These are phyloP conservation scores for Phyllosticta citriasiana DNA, from an alignment of 2,329 filamentous ascomycete genomes.

Conservation along the genomic window DNA sequence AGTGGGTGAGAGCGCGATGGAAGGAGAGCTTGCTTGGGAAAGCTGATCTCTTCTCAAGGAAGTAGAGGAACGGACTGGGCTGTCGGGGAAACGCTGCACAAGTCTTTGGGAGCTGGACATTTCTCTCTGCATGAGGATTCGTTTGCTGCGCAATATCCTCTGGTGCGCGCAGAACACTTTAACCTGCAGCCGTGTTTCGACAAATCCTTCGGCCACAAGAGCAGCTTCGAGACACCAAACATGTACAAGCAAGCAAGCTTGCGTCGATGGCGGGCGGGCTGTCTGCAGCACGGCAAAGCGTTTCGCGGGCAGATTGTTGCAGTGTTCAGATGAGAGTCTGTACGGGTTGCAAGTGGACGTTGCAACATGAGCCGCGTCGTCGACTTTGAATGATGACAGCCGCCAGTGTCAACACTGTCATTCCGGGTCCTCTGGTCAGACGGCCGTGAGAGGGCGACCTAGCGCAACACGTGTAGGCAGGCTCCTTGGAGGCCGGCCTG, in stretches of 20 bases:
- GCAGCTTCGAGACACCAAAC: background rate
- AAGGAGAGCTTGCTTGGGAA: too few relatives aligned
- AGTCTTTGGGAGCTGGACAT: too few relatives aligned
- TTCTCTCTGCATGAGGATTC: background rate
- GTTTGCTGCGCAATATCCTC: background rate
- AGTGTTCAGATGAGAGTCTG: background rate
- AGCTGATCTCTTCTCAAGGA: too few relatives aligned
- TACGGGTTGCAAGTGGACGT: background rate
- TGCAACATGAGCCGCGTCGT: background rate
- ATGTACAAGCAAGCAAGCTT: background rate
- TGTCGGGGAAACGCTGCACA: too few relatives aligned
- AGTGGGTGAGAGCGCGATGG: too few relatives aligned
- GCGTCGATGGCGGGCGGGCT: background rate
- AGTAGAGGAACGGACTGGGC: too few relatives aligned
- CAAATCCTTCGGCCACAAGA: background rate
- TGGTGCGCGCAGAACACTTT: background rate
- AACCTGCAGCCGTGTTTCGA: background rate
- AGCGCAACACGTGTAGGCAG: background rate
- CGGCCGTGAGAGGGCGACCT: background rate
- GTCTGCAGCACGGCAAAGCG: background rate
- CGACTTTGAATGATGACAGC: background rate
- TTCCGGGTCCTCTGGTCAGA: background rate
- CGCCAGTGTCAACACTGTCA: background rate
- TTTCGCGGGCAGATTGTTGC: background rate
- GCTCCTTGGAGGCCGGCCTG: background rate